These are phyloP conservation scores for Cyberlindnera suaveolens DNA, from an alignment of 805 yeast genomes.

Conservation along the genomic window DNA sequence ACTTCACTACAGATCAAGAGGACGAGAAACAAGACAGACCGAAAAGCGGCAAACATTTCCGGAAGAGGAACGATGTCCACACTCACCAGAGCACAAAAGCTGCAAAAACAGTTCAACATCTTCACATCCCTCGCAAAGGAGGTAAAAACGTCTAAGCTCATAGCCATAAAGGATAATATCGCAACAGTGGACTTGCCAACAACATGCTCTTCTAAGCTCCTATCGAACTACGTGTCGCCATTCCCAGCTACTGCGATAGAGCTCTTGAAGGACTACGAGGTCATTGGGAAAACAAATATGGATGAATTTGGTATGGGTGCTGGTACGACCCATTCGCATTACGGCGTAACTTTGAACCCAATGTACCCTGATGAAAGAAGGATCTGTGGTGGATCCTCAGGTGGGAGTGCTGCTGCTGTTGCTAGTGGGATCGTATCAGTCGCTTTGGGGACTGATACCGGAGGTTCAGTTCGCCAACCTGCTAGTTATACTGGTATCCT, in stretches of 20 bases:
- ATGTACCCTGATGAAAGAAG: conserved; percentile 31
- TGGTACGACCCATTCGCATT: conserved; percentile 47
- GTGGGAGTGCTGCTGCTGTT: conserved; percentile 94
- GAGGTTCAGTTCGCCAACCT: conserved; percentile 92
- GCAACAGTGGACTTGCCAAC: conserved; percentile 61
- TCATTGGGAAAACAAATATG: conserved; percentile 78
- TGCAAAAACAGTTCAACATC: conserved; percentile 24
- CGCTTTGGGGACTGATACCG: conserved; percentile 93
- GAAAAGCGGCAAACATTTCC: too few species aligned
- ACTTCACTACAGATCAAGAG: too few species aligned
- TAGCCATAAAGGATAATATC: conserved; percentile 77
- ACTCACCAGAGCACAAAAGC: too few species aligned
- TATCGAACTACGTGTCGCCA: conserved; percentile 62
- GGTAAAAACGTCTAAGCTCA: conserved; percentile 1
- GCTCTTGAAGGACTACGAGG: conserved; percentile 48
- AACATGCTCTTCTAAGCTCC: conserved; percentile 70
- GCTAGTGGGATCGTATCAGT: conserved; percentile 64
- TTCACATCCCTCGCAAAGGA: conserved; percentile 32
- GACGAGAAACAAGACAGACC: too few species aligned
- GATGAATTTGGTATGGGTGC: conserved; percentile 99
- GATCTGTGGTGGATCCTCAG: conserved; percentile 87
- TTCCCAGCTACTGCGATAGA: conserved; percentile 70
- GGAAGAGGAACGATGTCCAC: too few species aligned
- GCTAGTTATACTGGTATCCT: conserved; percentile 78
- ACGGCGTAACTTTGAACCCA: conserved; percentile 57